A percentile compares a stretch with the other conserved stretches of the same genome.
These are phyloP conservation scores for Kwoniella mangroviensis DNA, from an alignment of 768 basidiomycete genomes.

Conservation along the genomic window DNA sequence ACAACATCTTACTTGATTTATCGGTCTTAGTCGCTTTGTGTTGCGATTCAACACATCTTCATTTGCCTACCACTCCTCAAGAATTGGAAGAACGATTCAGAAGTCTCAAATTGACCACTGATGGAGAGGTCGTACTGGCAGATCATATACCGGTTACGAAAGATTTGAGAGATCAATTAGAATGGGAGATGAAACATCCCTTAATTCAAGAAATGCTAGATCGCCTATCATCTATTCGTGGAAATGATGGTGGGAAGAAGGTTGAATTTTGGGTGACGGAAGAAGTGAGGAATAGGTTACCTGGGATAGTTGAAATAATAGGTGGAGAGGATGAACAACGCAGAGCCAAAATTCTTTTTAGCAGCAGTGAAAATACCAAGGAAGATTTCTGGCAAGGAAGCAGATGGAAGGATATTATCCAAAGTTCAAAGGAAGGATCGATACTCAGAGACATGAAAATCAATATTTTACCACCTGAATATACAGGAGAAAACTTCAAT, in stretches of 20 bases:
- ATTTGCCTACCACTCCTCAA: slow-evolving; percentile 65
- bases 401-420: slow-evolving; percentile 59
- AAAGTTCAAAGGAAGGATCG: slow-evolving; percentile 59
- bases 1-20: slow-evolving; percentile 76
- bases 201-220: slow-evolving; percentile 70
- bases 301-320: slow-evolving; percentile 79
- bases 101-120: slow-evolving; percentile 58
- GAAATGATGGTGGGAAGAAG: neutral
- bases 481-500: slow-evolving; percentile 33
- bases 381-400: slow-evolving; percentile 53
- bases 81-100: slow-evolving; percentile 71
- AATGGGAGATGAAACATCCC: slow-evolving; percentile 73
- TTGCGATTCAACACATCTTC: slow-evolving; percentile 77
- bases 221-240: slow-evolving; percentile 43
- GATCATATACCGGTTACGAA: slow-evolving; percentile 64
- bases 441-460: slow-evolving; percentile 66
- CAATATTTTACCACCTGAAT: slow-evolving; percentile 52
- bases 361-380: slow-evolving; percentile 23
- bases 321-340: slow-evolving; percentile 72
- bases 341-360: slow-evolving; percentile 69
- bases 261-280: slow-evolving; percentile 79
- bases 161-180: slow-evolving; percentile 71
- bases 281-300: slow-evolving; percentile 74
- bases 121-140: slow-evolving; percentile 18
- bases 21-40: slow-evolving; percentile 82